Evolutionary conservation across 768 basidiomycete species (phyloP), one percentile per base, ranked within the genome.

Genomic region (Mycena polygramma): DNA sequence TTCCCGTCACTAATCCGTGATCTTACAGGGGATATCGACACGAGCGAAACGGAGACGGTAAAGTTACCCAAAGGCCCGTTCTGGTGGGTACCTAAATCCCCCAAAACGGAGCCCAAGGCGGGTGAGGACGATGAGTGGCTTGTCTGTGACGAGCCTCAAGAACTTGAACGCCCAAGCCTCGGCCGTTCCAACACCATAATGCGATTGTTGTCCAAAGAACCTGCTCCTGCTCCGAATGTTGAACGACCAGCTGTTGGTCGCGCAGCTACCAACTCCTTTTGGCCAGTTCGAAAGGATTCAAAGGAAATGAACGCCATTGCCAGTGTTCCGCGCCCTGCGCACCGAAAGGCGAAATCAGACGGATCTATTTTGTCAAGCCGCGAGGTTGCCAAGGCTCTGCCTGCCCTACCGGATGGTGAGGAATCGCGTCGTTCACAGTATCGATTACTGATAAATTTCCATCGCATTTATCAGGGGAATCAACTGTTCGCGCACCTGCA

Each of bases 1-100:
- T 57, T 39, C 37, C 19, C n/a, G 11, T 53, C 52, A 48, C 62
- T 58, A 36, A 61, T 70, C 59, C 53, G 17, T 45, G 17, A 39
- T 9, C 66, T 52, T 61, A 41, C 70, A 94, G 93, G 93, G 93
- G 85, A 88, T 19, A 90, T 94, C 51, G 92, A 94, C 68, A 71
- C 81, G n/a, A 73, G 83, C 60, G 84, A 82, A 70, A 92, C 89
- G 5, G 89, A 91, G 74, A 81, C 90, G 0, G 88, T 92, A 68
- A 88, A 90, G 69, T 85, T 92, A 6, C 65, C 54, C 2, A n/a
- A 22, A 35, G 65, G 70, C 5, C 63, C 71, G 0, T 68, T 64
- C 45, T 73, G 72, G 72, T 73, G 72, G 72, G 8, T 68, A 49
- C 66, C 72, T 1, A 73, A 65, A 26, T 46, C 48, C 15, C 14